A percentile compares a stretch with the other conserved stretches of the same genome.
phyloP scores from a whole-genome alignment of 78 protist species.

The Pigoraptor vietnamica region DNA sequence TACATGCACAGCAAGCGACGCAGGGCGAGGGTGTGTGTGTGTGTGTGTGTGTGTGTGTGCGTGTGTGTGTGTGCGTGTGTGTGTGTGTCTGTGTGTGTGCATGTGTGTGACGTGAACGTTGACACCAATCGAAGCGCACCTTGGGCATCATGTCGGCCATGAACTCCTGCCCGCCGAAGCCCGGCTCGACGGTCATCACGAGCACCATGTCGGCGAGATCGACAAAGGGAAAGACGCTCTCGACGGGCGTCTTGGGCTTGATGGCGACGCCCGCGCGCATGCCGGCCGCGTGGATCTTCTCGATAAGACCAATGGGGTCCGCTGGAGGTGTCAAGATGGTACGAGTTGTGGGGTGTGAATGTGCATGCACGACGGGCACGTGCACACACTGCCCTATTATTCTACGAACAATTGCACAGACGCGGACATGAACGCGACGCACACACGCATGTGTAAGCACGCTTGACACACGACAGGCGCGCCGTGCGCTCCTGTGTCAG shows the following conservation, averaged over 20 bases:
- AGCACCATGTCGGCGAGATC: conserved; percentile 79
- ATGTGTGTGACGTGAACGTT: too few relatives aligned
- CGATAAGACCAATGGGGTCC: conserved; percentile 37
- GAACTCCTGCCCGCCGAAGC: conserved; percentile 98
- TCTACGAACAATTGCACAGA: not conserved
- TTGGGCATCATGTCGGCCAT: conserved; percentile 92
- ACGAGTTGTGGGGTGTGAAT: too few relatives aligned
- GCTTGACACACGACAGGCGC: too few relatives aligned
- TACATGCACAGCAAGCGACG: too few relatives aligned
- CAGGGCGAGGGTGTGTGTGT: too few relatives aligned
- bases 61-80: too few relatives aligned
- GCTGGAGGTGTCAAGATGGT: not conserved
- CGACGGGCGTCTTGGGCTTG: conserved; percentile 91
- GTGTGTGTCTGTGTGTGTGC: too few relatives aligned
- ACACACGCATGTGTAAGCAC: not conserved
- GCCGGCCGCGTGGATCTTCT: conserved; percentile 49
- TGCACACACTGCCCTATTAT: not conserved
- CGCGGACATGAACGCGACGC: not conserved
- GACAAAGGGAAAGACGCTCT: conserved; percentile 1
- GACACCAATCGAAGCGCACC: conserved; percentile 54
- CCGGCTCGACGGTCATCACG: conserved; percentile 98
- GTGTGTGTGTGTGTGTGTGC: too few relatives aligned
- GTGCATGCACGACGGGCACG: too few relatives aligned
- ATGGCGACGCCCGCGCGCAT: conserved; percentile 85
- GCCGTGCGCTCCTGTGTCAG: too few relatives aligned